Percentiles rank a stretch among this genome's conserved stretches.
phyloP scores from a whole-genome alignment of 1,284 basidiomycete species.

The Leccinum olivaceoglutinosum region DNA sequence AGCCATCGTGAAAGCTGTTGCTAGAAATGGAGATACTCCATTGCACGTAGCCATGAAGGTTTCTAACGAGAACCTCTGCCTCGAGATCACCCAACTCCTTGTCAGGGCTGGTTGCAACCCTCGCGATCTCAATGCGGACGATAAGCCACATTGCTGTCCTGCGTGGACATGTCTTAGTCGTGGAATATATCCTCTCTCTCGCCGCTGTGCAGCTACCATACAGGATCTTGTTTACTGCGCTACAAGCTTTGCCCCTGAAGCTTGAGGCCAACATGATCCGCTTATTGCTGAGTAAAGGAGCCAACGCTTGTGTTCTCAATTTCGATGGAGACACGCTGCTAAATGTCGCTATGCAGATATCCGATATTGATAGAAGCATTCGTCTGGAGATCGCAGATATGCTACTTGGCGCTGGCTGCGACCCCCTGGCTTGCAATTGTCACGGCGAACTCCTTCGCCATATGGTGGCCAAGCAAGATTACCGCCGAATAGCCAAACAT shows the following conservation, averaged over 20 bases:
- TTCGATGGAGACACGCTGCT: not conserved
- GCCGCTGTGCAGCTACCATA: not conserved
- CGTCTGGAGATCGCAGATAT: not conserved
- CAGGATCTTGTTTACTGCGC: slow-evolving; percentile 3
- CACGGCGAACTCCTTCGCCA: not conserved
- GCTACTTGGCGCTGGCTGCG: not conserved
- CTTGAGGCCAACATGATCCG: not conserved
- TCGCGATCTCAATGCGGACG: not conserved
- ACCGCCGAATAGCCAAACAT: not conserved
- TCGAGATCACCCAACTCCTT: not conserved
- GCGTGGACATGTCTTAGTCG: not conserved
- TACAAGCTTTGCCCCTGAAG: not conserved
- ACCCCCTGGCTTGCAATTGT: not conserved
- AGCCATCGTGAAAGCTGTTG: not conserved
- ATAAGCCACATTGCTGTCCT: not conserved
- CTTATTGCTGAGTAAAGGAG: not conserved
- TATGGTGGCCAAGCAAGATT: not conserved
- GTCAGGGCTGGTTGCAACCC: not conserved
- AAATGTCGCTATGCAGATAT: not conserved
- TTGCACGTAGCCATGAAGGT: not conserved
- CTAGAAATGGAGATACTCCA: not conserved
- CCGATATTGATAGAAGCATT: not conserved
- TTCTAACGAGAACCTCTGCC: not conserved
- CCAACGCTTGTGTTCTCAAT: not conserved
- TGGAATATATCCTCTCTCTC: not conserved